These are phyloP conservation scores for Leccinum colubrinum DNA, from an alignment of 1,284 basidiomycete species.

Conservation along the genomic window DNA sequence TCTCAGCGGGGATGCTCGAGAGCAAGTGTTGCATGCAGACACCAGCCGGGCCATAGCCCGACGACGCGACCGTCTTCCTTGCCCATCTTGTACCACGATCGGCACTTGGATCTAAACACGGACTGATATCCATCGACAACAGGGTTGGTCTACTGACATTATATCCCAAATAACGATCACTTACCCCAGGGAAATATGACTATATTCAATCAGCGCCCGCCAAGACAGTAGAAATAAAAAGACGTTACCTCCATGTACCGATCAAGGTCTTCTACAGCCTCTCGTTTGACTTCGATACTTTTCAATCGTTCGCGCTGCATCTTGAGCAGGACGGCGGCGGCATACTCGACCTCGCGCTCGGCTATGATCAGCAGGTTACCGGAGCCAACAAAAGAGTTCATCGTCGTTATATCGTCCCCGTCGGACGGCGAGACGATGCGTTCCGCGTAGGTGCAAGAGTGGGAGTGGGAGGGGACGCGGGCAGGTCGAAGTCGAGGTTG, in stretches of 20 bases:
- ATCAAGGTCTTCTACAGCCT: constrained; percentile 61
- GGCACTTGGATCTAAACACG: constrained; percentile 56
- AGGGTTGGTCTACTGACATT: too few relatives aligned
- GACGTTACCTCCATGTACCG: constrained; percentile 45
- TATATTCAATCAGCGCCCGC: constrained; percentile 17
- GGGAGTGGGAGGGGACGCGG: too few relatives aligned
- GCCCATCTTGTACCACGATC: constrained; percentile 40
- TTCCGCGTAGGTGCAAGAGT: too few relatives aligned
- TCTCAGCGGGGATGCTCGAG: constrained; percentile 62
- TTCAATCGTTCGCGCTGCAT: constrained; percentile 58
- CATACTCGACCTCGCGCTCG: constrained; percentile 57
- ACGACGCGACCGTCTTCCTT: constrained; percentile 56
- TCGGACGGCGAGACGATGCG: too few relatives aligned
- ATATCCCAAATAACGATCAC: too few relatives aligned
- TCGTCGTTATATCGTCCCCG: too few relatives aligned
- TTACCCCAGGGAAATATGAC: constrained; percentile 49
- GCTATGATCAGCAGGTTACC: constrained; percentile 44
- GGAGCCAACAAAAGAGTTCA: neutral
- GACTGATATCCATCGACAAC: constrained; percentile 37
- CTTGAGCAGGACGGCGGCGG: constrained; percentile 51
- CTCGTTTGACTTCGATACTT: constrained; percentile 55
- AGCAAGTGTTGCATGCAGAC: constrained; percentile 48
- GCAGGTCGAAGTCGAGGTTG: too few relatives aligned
- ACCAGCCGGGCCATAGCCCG: constrained; percentile 61
- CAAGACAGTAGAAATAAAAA: neutral